phyloP scores from a whole-genome alignment of 164 flowering plant species.

The Houttuynia cordata region DNA sequence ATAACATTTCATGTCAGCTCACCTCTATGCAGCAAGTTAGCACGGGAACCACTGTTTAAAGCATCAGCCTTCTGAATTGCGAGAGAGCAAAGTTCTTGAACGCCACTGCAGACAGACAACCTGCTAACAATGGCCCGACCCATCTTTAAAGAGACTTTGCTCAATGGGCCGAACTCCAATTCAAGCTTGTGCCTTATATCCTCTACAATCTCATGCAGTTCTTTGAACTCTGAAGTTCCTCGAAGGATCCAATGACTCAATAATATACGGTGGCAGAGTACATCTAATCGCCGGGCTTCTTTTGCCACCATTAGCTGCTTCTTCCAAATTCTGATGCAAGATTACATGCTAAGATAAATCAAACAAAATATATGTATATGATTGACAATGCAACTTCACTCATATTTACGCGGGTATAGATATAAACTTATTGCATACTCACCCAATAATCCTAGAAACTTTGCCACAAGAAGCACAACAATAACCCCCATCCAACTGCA shows the following conservation, averaged over 20 bases:
- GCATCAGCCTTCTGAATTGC: constrained; percentile 80
- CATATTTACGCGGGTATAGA: neutral
- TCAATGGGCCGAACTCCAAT: constrained; percentile 75
- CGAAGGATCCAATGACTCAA: constrained; percentile 78
- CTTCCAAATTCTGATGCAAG: constrained; percentile 65
- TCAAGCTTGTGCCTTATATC: constrained; percentile 78
- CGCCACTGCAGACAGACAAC: constrained; percentile 64
- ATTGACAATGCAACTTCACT: neutral
- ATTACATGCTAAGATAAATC: neutral
- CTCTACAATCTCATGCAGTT: constrained; percentile 50
- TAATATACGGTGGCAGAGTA: constrained; percentile 74
- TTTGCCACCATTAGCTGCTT: constrained; percentile 76
- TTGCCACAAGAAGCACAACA: constrained; percentile 98
- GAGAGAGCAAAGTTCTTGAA: constrained; percentile 75
- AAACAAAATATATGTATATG: neutral
- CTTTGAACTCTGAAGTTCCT: constrained; percentile 81
- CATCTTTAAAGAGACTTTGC: constrained; percentile 71
- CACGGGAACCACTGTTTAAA: constrained; percentile 25
- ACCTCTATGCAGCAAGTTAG: constrained; percentile 34
- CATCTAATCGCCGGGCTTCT: constrained; percentile 89
- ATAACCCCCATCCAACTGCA: constrained; percentile 95
- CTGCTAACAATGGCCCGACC: constrained; percentile 90
- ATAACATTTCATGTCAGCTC: too few relatives aligned
- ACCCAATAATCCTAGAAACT: constrained; percentile 90
- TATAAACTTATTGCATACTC: constrained; percentile 5